A percentile compares a stretch with the other conserved stretches of the same genome.
phyloP scores from a whole-genome alignment of 108 stramenopile genomes.

The Conticribra guillardii region DNA sequence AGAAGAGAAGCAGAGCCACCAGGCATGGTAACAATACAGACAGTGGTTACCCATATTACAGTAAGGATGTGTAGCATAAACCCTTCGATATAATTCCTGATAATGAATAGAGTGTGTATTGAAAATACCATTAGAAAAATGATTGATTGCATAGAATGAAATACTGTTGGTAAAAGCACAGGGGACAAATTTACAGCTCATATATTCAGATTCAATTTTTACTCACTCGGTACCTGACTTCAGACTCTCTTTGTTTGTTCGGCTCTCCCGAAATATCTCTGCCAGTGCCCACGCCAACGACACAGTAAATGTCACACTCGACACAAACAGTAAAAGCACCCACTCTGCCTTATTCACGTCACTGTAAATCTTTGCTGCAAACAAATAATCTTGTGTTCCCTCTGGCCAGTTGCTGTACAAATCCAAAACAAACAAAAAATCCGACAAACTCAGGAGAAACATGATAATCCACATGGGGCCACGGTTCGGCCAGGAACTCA shows the following conservation, averaged over 20 bases:
- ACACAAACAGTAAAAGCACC: slow-evolving; percentile 50
- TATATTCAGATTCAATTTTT: too few species aligned
- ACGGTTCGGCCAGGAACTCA: slow-evolving; percentile 75
- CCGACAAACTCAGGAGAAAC: slow-evolving; percentile 51
- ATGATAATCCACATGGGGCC: slow-evolving; percentile 75
- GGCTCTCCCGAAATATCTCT: slow-evolving; percentile 69
- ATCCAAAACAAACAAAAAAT: slow-evolving; percentile 67
- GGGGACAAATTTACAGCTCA: too few species aligned
- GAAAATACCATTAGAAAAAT: too few species aligned
- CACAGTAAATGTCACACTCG: slow-evolving; percentile 46
- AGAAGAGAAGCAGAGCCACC: slow-evolving; percentile 62
- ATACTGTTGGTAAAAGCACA: too few species aligned
- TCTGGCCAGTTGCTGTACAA: slow-evolving; percentile 39
- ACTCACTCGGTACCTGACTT: slow-evolving; percentile 53
- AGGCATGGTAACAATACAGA: slow-evolving; percentile 66
- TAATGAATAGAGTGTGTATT: neutral
- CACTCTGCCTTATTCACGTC: slow-evolving; percentile 50
- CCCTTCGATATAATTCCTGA: slow-evolving; percentile 53
- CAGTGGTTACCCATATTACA: slow-evolving; percentile 63
- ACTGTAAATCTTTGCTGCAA: slow-evolving; percentile 17
- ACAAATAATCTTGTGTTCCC: slow-evolving; percentile 10
- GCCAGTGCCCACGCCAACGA: slow-evolving; percentile 56
- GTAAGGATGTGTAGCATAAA: slow-evolving; percentile 52
- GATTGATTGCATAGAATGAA: too few species aligned
- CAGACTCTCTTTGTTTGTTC: slow-evolving; percentile 20